These are phyloP conservation scores for Pelargonium nanum DNA, from an alignment of 345 rosid species.

Conservation along the genomic window DNA sequence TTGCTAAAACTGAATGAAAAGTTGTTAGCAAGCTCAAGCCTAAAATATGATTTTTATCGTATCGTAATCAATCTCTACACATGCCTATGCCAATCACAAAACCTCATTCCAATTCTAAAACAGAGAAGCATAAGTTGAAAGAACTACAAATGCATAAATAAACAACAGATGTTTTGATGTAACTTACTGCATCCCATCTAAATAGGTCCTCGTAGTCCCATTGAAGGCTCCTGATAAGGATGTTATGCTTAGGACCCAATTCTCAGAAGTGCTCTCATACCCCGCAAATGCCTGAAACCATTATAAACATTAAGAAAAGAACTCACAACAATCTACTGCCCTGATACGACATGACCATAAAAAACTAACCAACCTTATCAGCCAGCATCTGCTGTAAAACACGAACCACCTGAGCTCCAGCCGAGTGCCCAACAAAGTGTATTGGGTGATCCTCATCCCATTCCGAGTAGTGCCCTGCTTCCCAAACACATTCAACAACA, in stretches of 20 bases:
- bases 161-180: not conserved
- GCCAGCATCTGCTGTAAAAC: conserved; percentile 98
- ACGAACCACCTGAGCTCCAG: conserved; percentile 98
- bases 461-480: conserved; percentile 72
- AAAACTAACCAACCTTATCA: conserved; percentile 49
- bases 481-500: conserved; percentile 4
- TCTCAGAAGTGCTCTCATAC: conserved; percentile 67
- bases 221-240: conserved; percentile 96
- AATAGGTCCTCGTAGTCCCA: conserved; percentile 82
- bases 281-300: conserved; percentile 60
- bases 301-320: not conserved
- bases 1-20: not conserved
- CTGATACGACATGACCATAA: not conserved
- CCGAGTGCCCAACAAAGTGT: conserved; percentile 96
- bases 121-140: not conserved
- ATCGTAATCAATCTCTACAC: not conserved
- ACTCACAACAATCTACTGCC: not conserved
- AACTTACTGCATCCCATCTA: conserved; percentile 91
- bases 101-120: not conserved
- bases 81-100: not conserved
- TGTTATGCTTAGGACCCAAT: conserved; percentile 94
- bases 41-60: not conserved
- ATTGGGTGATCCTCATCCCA: conserved; percentile 96
- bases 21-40: not conserved
- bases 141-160: not conserved